Evolutionary conservation across 345 rosid genomes (phyloP).

Genomic region (Isatis tinctoria): DNA sequence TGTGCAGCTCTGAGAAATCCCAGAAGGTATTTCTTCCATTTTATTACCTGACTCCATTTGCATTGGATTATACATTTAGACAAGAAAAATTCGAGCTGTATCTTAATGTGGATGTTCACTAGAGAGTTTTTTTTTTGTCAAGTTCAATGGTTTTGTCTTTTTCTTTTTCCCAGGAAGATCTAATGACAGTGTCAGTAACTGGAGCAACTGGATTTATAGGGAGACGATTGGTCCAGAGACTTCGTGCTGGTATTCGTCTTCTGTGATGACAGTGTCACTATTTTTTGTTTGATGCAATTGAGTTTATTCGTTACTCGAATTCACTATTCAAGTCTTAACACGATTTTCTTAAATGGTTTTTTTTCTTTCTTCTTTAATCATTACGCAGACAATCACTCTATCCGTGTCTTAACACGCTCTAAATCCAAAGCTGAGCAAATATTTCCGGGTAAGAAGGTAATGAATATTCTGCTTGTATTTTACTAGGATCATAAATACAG

Average conservation of each 20-base stretch:
- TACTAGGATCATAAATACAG: not conserved
- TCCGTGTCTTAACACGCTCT: slow-evolving; percentile 84
- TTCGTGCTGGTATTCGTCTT: slow-evolving; percentile 56
- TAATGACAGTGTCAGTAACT: slow-evolving; percentile 79
- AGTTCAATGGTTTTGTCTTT: not conserved
- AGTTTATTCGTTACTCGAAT: no score
- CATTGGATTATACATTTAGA: not conserved
- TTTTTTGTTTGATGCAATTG: not conserved
- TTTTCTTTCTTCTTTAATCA: not conserved
- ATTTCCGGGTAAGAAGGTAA: slow-evolving; percentile 99
- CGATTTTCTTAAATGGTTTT: not conserved
- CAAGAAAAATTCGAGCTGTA: not conserved
- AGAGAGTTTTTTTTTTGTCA: not conserved
- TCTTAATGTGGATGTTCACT: not conserved
- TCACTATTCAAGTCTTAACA: no score
- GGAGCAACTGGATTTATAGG: slow-evolving; percentile 97
- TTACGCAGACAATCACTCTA: slow-evolving; percentile 58
- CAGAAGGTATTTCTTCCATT: slow-evolving; percentile 41
- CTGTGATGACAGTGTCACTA: not conserved
- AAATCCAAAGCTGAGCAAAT: slow-evolving; percentile 73
- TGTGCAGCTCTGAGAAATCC: slow-evolving; percentile 43
- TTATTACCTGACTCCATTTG: not conserved
- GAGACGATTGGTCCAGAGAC: slow-evolving; percentile 73
- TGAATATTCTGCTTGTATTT: slow-evolving; percentile 20
- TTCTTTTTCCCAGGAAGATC: slow-evolving; percentile 35